Base-by-base conservation (phyloP, 208 protist species). In the Trypanosomatidae sp. region DNA sequence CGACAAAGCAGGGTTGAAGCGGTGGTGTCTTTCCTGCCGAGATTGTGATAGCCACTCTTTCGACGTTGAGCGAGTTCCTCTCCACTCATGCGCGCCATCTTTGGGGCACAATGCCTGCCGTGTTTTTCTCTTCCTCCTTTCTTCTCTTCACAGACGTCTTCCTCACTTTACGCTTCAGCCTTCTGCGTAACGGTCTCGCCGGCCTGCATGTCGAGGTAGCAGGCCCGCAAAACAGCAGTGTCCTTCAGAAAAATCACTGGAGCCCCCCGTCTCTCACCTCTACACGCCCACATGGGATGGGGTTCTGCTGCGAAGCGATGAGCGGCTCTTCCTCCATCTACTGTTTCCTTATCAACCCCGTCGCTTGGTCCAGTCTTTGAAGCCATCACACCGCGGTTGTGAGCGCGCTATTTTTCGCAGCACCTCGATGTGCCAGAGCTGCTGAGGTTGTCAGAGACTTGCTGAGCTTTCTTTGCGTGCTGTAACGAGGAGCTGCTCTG, bases 401-500 rank as follows among this genome's bases (percentile, higher is more conserved):
- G 52, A 52, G 22, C 28, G 19, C 60, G 62, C 36, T 62, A 75
- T 41, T n/a, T 75, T 15, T 50, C 22, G 60, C 62, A 19, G n/a
- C 64, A 69, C 50, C n/a, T 69, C 36, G 71, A 75, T 47, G 62
- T 53, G 22, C 50, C 71, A 22, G 71, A 82, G 17, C 44, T 73
- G 15, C 66, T 82, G 36, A 44, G 43, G 25, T 64, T 82, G 10
- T 60, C 56, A 12, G 55, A 77, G 68, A 74, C 67, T 43, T 82
- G 77, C 30, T 79, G 76, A 76, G 46, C 60, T 15, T 47, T 79
- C 53, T 83, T 77, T 66, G 75, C 65, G 64, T 41, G 73, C 19
- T 55, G 50, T 56, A 78, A 76, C 66, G 67, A 79, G 25, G 77
- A 83, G 62, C 17, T 39, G 8, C 47, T 80, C 19, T 86, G 74